Evolutionary conservation across 1,284 basidiomycete genomes (phyloP), one percentile per base, ranked within the genome.

Genomic region (Fomitopsis palustris): DNA sequence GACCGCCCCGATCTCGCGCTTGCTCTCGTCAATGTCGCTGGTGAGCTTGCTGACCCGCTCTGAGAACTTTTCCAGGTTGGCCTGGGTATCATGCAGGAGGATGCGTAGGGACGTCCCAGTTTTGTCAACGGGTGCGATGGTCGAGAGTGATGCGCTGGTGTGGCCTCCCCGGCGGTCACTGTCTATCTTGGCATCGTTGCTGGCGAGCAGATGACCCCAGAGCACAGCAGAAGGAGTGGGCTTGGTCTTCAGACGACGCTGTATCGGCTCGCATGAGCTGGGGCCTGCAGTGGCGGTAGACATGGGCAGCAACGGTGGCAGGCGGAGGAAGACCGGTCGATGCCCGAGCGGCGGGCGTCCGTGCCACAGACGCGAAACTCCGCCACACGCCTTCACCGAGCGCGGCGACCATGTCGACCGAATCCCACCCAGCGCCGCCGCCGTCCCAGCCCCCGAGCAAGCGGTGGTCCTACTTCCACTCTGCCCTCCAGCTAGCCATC

Each of bases 381-480:
- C 65, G 65, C 56, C 43, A 58, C 42, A 42, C 53, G 57, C 25
- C 41, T 21, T 8, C 14, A 53, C 59, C 35, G 35, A 37, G 55
- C 56, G 56, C n/a, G 47, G 49, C 41, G 43, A 64, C 56, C 62
- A 68, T 69, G 68, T 58, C 66, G 21, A 59, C 66, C 53, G 64
- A 65, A 45, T 49, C 67, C 58, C 58, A 60, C 43, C 35, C 35
- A 14, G 62, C 67, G 63, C n/a, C n/a, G n/a, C n/a, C n/a, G n/a
- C n/a, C n/a, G n/a, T n/a, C n/a, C n/a, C 64, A 65, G 57, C 55
- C 61, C 58, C 83, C 83, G 54, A 90, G 83, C 67, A 84, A 84
- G 68, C 83, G 90, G 35, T 92, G 88, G 87, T 83, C 80, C 0
- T 84, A 88, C 68, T 91, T 91, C 61, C 83, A 86, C 61, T 86